Evolutionary conservation across 1,139 yeast species (phyloP), one percentile per base, ranked within the genome.

Genomic region (Neolecta irregularis): DNA sequence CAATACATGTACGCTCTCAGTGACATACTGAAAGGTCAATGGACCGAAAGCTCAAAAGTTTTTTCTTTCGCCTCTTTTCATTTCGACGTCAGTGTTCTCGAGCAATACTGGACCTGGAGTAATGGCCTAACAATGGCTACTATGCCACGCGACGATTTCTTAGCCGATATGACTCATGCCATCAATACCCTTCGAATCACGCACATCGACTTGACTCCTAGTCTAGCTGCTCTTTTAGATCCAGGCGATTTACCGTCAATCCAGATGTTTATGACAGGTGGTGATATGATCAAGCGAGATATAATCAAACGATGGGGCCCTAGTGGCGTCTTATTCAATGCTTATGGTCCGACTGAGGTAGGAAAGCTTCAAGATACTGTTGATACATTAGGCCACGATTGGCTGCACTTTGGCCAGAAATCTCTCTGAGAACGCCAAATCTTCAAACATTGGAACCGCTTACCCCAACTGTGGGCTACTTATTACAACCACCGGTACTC

Each of bases 41-140:
- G 42, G 31, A 37, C 33, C 11, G 4, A 26, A 5, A 30, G 30
- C 6, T 45, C 49, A 4, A 36, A 36, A 18, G 42, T 46, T 23
- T 31, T 47, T 11, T 37, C 47, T 25, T 47, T 47, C 32, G 51
- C 51, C 2, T 46, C 51, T 5, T 40, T 45, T 26, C 51, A 47
- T 34, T 47, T 47, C 30, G 51, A 47, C 35, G 50, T 47, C 24
- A 44, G 48, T 28, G 45, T 47, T 5, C 37, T 47, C n/a, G 51
- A 47, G 35, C 49, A 48, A 24, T 47, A 47, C 26, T 47, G 48
- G 46, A 37, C 44, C 18, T 47, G 51, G 51, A 39, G 45, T 2
- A 36, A 41, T 13, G 51, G 50, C 13, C 42, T 46, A 8, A 34
- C 44, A 1, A 32, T 47, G 3, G 44, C 41, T 7, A 40, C 48